Percentiles rank a stretch among this genome's conserved stretches.
Evolutionary conservation across 257 asterid species (phyloP).

Genomic region (Fraxinus pennsylvanica): DNA sequence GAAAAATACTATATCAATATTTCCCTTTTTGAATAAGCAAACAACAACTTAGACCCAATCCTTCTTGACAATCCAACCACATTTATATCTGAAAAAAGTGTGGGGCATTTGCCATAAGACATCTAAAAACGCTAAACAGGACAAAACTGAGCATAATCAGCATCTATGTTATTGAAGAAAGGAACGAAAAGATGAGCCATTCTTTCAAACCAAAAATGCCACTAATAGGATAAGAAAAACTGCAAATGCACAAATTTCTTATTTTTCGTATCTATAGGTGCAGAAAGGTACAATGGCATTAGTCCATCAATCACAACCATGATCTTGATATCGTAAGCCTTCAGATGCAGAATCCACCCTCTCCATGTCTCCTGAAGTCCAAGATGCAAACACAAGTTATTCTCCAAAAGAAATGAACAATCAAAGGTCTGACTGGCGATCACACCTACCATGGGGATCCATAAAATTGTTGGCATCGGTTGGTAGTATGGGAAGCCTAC

Average conservation of each 20-base stretch:
- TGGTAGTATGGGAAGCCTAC: conserved; percentile 59
- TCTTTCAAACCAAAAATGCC: background rate
- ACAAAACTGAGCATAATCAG: background rate
- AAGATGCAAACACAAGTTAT: conserved; percentile 18
- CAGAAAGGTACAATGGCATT: conserved; percentile 31
- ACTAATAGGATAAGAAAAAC: background rate
- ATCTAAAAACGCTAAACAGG: background rate
- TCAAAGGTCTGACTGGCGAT: conserved; percentile 19
- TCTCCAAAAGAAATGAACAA: conserved; percentile 4
- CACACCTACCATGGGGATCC: conserved; percentile 59
- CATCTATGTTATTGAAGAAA: background rate
- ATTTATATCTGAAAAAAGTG: background rate
- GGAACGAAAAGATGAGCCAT: background rate
- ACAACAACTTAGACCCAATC: background rate
- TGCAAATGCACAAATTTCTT: background rate
- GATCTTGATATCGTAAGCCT: conserved; percentile 49
- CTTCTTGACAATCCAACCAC: background rate
- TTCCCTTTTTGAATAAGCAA: background rate
- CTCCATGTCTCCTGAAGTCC: conserved; percentile 51
- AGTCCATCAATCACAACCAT: conserved; percentile 47
- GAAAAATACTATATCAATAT: background rate
- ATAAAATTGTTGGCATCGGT: conserved; percentile 54
- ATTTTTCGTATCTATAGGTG: conserved; percentile 7
- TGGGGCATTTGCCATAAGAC: background rate
- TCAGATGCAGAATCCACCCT: conserved; percentile 57